Evolutionary conservation across 768 basidiomycete genomes (phyloP).

Genomic region (Suillus cothurnatus): DNA sequence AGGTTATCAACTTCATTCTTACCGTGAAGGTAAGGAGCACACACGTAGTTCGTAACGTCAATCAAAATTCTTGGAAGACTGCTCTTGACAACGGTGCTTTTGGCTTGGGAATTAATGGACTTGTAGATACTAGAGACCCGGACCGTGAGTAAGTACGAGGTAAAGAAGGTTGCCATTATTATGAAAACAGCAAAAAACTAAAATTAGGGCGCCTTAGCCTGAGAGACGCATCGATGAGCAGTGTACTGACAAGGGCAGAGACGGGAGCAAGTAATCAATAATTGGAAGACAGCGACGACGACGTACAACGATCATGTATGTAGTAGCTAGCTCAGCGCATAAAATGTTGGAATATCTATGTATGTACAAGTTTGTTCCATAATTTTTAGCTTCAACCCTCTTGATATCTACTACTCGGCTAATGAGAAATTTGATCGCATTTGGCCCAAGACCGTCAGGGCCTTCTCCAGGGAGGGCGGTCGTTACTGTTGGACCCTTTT

Average conservation of each 20-base stretch:
- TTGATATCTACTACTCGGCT: slow-evolving; percentile 26
- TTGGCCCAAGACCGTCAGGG: slow-evolving; percentile 19
- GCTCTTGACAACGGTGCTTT: neutral
- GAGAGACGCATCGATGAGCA: neutral
- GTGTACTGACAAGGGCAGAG: neutral
- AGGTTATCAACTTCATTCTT: neutral
- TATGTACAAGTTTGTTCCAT: neutral
- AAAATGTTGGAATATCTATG: neutral
- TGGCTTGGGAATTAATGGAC: neutral
- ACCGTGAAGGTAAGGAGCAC: neutral
- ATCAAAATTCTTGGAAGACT: slow-evolving; percentile 4
- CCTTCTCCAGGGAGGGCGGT: slow-evolving; percentile 3
- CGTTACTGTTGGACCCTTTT: slow-evolving; percentile 7
- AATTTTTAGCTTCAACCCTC: neutral
- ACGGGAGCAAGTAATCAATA: neutral
- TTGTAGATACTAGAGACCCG: neutral
- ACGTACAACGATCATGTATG: neutral
- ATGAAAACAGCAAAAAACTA: neutral
- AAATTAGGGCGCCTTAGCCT: neutral
- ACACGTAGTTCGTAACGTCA: neutral
- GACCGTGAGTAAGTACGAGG: neutral
- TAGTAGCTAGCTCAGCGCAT: no score
- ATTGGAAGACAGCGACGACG: neutral
- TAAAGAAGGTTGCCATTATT: neutral
- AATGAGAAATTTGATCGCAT: slow-evolving; percentile 17